Conservation (phyloP, 2,329 filamentous ascomycete species). For the Colletotrichum acutatum region DNA sequence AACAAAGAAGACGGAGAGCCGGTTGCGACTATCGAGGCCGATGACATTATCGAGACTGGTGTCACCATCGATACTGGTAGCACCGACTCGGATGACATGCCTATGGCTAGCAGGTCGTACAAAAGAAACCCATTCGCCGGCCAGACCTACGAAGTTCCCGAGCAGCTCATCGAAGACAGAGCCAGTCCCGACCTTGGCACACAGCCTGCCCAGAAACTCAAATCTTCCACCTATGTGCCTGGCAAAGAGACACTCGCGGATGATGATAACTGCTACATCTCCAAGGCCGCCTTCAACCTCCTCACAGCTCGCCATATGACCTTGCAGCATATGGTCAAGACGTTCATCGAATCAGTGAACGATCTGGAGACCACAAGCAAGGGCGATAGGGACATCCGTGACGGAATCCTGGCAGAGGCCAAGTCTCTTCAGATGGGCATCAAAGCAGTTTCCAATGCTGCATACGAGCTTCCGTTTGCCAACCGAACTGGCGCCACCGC, state of each 20-base stretch:
- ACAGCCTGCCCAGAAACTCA: neutral
- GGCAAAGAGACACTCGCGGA: neutral
- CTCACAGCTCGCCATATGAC: neutral
- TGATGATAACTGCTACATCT: neutral
- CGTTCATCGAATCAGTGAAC: neutral
- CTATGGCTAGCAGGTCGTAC: neutral
- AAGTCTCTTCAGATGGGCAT: neutral
- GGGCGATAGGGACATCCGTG: neutral
- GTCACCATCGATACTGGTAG: neutral
- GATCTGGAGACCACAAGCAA: neutral
- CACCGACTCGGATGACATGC: neutral
- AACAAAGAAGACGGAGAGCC: neutral
- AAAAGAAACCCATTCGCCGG: neutral
- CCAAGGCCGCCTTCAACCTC: neutral
- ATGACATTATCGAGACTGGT: neutral
- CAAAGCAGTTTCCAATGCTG: neutral
- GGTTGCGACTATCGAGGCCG: neutral
- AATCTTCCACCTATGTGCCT: neutral
- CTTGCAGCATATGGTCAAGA: neutral
- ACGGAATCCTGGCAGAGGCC: neutral
- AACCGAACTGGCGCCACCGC: neutral
- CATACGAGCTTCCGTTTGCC: neutral
- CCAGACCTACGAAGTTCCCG: neutral
- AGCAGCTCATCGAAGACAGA: neutral
- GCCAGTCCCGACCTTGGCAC: neutral